Evolutionary conservation across 371 early-diverging fungal species (phyloP).

Genomic region (Mortierella polycephala): DNA sequence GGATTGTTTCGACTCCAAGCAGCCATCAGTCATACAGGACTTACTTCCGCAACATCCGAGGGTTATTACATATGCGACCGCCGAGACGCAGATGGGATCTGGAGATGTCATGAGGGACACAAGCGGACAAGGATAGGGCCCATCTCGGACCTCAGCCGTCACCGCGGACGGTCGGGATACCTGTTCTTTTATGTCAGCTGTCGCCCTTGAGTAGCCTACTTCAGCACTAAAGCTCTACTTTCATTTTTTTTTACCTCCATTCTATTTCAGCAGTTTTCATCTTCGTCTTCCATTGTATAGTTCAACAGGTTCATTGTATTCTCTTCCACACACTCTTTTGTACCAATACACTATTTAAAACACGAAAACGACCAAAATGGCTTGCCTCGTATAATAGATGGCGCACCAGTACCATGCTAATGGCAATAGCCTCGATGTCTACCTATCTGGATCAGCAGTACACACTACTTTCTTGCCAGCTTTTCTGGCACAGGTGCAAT

Average conservation of each 20-base stretch:
- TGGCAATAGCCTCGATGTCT: too few relatives aligned
- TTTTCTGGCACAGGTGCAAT: constrained; percentile 7
- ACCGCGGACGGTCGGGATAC: constrained; percentile 37
- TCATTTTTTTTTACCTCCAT: neutral
- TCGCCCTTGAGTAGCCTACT: neutral
- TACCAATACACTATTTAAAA: neutral
- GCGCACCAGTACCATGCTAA: too few relatives aligned
- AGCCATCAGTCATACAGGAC: constrained; percentile 32
- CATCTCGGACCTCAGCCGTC: constrained; percentile 19
- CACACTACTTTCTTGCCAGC: neutral
- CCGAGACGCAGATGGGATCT: constrained; percentile 37
- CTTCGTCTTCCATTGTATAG: neutral
- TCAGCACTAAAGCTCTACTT: neutral
- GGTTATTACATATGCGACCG: constrained; percentile 42
- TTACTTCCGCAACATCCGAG: constrained; percentile 13
- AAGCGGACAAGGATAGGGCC: constrained; percentile 23
- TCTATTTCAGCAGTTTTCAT: neutral
- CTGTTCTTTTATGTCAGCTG: constrained; percentile 46
- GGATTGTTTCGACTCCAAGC: constrained; percentile 34
- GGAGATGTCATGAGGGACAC: constrained; percentile 32
- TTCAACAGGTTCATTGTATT: too few relatives aligned
- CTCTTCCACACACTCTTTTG: neutral
- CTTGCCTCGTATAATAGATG: too few relatives aligned
- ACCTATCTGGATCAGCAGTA: neutral
- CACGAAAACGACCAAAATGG: too few relatives aligned